Conservation (phyloP, 2,329 filamentous ascomycete genomes). For the Penicillium sp. region DNA sequence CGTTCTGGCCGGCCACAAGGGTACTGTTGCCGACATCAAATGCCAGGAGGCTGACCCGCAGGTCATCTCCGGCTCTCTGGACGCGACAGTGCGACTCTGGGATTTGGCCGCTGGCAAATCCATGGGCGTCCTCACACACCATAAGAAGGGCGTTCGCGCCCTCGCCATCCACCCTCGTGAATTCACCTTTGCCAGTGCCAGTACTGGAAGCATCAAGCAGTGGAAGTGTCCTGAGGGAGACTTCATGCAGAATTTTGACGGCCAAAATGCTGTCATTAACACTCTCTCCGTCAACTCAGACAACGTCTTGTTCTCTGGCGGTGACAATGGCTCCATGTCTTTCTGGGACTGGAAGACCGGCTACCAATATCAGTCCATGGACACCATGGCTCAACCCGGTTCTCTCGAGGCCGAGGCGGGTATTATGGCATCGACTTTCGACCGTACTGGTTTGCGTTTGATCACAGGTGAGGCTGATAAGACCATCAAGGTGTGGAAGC, state of each 20-base stretch:
- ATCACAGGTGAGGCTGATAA: slow-evolving; percentile 97
- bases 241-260: slow-evolving; percentile 99
- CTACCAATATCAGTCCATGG: slow-evolving; percentile 82
- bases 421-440: slow-evolving; percentile 91
- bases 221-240: slow-evolving; percentile 98
- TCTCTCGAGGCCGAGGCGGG: slow-evolving; percentile 92
- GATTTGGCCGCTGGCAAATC: slow-evolving; percentile 94
- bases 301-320: slow-evolving; percentile 91
- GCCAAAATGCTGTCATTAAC: slow-evolving; percentile 96
- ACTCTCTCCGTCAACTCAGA: slow-evolving; percentile 89
- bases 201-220: slow-evolving; percentile 93
- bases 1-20: slow-evolving; percentile 85
- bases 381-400: slow-evolving; percentile 90
- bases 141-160: slow-evolving; percentile 93
- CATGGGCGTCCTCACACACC: slow-evolving; percentile 93
- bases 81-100: slow-evolving; percentile 89
- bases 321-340: slow-evolving; percentile 91
- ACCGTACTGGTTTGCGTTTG: slow-evolving; percentile 80
- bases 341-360: slow-evolving; percentile 99
- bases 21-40: slow-evolving; percentile 82
- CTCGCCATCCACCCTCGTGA: slow-evolving; percentile 83
- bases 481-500: slow-evolving; percentile 98
- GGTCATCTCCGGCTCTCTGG: slow-evolving; percentile 88
- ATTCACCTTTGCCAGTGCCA: slow-evolving; percentile 93
- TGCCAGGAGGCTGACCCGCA: slow-evolving; percentile 97